Evolutionary conservation across 1,139 yeast species (phyloP).

Genomic region (Sugiyamaella pinicola): DNA sequence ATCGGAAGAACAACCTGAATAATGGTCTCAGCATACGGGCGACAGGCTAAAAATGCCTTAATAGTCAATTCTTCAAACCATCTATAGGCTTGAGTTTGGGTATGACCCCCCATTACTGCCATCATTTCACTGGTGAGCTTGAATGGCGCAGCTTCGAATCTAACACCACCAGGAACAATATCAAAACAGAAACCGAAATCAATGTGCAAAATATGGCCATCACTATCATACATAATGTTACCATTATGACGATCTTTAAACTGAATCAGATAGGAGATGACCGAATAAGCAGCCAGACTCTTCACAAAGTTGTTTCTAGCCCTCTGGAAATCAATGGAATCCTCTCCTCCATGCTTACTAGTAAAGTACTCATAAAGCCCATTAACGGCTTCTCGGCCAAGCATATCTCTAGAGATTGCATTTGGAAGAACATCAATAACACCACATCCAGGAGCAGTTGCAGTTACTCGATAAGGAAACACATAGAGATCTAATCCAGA

Average conservation of each 20-base stretch:
- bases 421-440: slow-evolving; percentile 97
- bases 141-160: slow-evolving; percentile 96
- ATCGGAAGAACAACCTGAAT: slow-evolving; percentile 86
- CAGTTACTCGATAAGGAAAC: slow-evolving; percentile 93
- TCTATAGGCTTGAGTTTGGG: slow-evolving; percentile 79
- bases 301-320: slow-evolving; percentile 92
- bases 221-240: slow-evolving; percentile 95
- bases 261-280: slow-evolving; percentile 86
- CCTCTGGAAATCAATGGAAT: slow-evolving; percentile 81
- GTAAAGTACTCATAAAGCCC: slow-evolving; percentile 92
- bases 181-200: slow-evolving; percentile 99
- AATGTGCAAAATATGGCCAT: slow-evolving; percentile 92
- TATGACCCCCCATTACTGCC: slow-evolving; percentile 87
- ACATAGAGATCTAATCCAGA: slow-evolving; percentile 89
- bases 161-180: slow-evolving; percentile 98
- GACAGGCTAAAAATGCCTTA: slow-evolving; percentile 84
- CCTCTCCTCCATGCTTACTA: slow-evolving; percentile 92
- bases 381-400: slow-evolving; percentile 98
- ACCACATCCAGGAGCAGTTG: slow-evolving; percentile 99
- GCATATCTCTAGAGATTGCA: slow-evolving; percentile 94
- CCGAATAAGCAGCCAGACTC: slow-evolving; percentile 94
- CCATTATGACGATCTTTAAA: slow-evolving; percentile 99
- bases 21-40: slow-evolving; percentile 88
- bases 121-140: slow-evolving; percentile 97
- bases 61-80: slow-evolving; percentile 97